These are phyloP conservation scores for Borovskyia barvae DNA, from an alignment of 208 protist species.

Conservation along the genomic window DNA sequence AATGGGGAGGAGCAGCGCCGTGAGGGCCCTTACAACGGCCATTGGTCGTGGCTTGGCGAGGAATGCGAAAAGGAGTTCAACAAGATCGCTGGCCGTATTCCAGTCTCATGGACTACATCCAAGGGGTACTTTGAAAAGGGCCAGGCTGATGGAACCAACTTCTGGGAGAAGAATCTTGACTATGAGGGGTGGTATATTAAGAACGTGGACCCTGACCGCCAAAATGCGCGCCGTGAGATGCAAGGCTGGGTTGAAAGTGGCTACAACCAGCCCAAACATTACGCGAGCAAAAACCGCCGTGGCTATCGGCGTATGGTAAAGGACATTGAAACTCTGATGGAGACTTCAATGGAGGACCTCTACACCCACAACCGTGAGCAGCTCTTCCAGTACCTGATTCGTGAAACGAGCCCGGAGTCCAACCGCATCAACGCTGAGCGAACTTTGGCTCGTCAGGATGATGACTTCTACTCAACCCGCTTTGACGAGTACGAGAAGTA, in stretches of 20 bases:
- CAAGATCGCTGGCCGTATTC: conserved; percentile 78
- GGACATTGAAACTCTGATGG: conserved; percentile 87
- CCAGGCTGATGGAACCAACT: conserved; percentile 85
- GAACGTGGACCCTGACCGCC: conserved; percentile 85
- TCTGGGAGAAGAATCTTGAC: conserved; percentile 91
- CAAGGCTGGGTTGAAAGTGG: conserved; percentile 84
- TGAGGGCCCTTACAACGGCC: conserved; percentile 83
- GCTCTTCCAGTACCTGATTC: conserved; percentile 87
- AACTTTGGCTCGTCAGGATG: conserved; percentile 77
- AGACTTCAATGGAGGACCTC: conserved; percentile 87
- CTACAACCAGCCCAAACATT: conserved; percentile 90
- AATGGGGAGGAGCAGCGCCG: conserved; percentile 85
- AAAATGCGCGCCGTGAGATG: conserved; percentile 77
- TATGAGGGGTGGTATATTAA: conserved; percentile 93
- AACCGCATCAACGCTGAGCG: conserved; percentile 88
- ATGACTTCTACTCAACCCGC: conserved; percentile 89
- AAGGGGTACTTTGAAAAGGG: conserved; percentile 88
- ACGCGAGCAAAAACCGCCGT: conserved; percentile 87
- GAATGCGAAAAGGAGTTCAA: conserved; percentile 81
- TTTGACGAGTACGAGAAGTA: conserved; percentile 88
- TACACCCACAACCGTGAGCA: conserved; percentile 89
- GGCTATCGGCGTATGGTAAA: conserved; percentile 89
- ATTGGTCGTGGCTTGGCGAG: conserved; percentile 86
- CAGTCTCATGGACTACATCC: conserved; percentile 75
- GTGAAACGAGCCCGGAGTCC: conserved; percentile 82